These are phyloP conservation scores for Immersiporthe knoxdaviesiana DNA, from an alignment of 2,329 filamentous ascomycete species.

Conservation along the genomic window DNA sequence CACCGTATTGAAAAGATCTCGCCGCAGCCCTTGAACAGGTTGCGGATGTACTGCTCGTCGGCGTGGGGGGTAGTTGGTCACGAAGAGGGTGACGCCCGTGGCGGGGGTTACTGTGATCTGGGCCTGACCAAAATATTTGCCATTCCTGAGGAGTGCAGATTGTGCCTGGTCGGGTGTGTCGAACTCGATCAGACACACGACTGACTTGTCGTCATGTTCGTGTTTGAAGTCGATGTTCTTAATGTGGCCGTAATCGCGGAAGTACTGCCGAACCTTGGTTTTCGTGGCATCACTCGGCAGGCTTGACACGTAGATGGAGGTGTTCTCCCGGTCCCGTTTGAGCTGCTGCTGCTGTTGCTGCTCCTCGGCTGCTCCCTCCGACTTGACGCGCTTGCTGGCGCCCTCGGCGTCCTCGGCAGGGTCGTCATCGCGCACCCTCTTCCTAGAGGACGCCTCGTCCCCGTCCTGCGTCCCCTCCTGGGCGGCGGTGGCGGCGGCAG, in stretches of 20 bases:
- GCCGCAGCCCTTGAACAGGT: constrained; percentile 74
- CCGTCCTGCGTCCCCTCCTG: constrained; percentile 40
- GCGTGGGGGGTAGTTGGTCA: constrained; percentile 88
- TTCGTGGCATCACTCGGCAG: constrained; percentile 72
- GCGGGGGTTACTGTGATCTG: constrained; percentile 76
- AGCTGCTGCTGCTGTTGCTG: constrained; percentile 44
- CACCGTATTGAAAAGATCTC: constrained; percentile 85
- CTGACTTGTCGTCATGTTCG: constrained; percentile 62
- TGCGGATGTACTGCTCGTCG: constrained; percentile 70
- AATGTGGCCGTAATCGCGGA: constrained; percentile 85
- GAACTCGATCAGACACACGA: constrained; percentile 84
- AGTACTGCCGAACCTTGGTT: constrained; percentile 82
- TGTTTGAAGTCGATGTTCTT: constrained; percentile 72
- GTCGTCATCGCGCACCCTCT: constrained; percentile 75
- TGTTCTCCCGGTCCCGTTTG: constrained; percentile 89
- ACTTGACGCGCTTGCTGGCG: constrained; percentile 69
- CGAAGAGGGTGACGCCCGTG: constrained; percentile 79
- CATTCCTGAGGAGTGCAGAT: constrained; percentile 78
- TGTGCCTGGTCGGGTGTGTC: constrained; percentile 77
- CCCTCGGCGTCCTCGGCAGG: constrained; percentile 53
- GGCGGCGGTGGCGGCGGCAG: constrained; percentile 34
- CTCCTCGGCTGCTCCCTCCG: constrained; percentile 40
- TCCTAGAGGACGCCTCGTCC: constrained; percentile 47
- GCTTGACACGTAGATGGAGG: constrained; percentile 79
- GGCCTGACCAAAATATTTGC: constrained; percentile 75